Evolutionary conservation across 2,329 filamentous ascomycete species (phyloP).

Genomic region (Fusarium nematophilum): DNA sequence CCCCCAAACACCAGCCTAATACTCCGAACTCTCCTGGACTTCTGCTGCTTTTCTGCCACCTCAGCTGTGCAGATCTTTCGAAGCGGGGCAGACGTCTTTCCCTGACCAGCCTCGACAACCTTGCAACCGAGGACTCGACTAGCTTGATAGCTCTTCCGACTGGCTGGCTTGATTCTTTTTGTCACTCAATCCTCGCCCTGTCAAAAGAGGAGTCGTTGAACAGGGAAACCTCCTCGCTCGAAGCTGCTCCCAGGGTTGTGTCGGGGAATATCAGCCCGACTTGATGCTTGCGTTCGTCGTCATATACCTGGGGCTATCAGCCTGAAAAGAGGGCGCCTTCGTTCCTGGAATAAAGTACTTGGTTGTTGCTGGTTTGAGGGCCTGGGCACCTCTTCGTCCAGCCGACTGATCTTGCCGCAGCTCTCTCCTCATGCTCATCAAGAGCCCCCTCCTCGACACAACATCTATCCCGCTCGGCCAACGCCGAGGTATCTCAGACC

Average conservation of each 20-base stretch:
- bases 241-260: constrained; percentile 3
- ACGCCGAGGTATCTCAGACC: constrained; percentile 67
- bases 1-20: constrained; percentile 21
- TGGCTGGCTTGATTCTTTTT: constrained; percentile 12
- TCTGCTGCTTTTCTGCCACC: constrained; percentile 31
- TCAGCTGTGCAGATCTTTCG: constrained; percentile 36
- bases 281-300: constrained; percentile 4
- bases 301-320: constrained; percentile 11
- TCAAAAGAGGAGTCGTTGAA: neutral
- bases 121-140: constrained; percentile 15
- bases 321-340: constrained; percentile 1
- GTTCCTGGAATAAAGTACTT: neutral
- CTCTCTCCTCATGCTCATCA: constrained; percentile 65
- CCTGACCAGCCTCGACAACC: constrained; percentile 26
- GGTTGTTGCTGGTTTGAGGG: constrained; percentile 24
- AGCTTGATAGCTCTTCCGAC: constrained; percentile 16
- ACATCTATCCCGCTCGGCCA: constrained; percentile 64
- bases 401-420: constrained; percentile 36
- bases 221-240: constrained; percentile 1
- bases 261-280: constrained; percentile 10
- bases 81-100: constrained; percentile 35
- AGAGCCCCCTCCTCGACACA: constrained; percentile 55
- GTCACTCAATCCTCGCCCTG: constrained; percentile 3
- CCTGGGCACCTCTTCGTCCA: constrained; percentile 29
- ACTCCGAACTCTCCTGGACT: constrained; percentile 14